Percentiles rank a stretch among this genome's conserved stretches.
Conservation (phyloP, 1,139 yeast species). For the Yamadazyma jaroonii region DNA sequence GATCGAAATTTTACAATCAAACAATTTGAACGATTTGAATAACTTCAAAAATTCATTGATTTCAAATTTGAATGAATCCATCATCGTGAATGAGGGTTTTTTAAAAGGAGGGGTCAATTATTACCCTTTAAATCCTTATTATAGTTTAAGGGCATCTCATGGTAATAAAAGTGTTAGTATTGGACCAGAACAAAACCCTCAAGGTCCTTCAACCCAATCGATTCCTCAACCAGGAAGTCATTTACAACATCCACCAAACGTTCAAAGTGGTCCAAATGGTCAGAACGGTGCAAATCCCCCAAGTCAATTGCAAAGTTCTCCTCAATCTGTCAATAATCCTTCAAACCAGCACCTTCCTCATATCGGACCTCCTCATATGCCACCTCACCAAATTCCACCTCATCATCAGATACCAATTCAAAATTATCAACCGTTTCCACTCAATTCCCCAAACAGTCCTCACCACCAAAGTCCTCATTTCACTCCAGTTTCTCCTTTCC, state of each 20-base stretch:
- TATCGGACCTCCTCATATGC: not conserved
- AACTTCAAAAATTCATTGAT: slow-evolving; percentile 13
- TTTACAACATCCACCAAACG: no score
- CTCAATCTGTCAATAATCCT: slow-evolving; percentile 1
- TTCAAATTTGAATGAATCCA: slow-evolving; percentile 12
- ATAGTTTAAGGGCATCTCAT: slow-evolving; percentile 11
- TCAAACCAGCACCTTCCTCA: not conserved
- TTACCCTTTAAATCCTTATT: slow-evolving; percentile 38
- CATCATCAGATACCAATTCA: not conserved
- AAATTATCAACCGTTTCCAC: slow-evolving; percentile 3
- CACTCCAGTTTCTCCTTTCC: slow-evolving; percentile 13
- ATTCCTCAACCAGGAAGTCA: no score
- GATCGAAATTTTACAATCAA: slow-evolving; percentile 14
- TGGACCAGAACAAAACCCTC: slow-evolving; percentile 5
- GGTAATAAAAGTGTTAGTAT: slow-evolving; percentile 6
- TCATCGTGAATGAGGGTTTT: slow-evolving; percentile 12
- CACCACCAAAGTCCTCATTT: slow-evolving; percentile 15
- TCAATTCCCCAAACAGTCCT: not conserved
- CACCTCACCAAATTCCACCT: slow-evolving; percentile 1
- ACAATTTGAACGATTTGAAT: slow-evolving; percentile 12
- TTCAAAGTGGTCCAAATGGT: no score
- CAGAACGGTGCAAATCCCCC: not conserved
- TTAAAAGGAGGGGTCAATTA: slow-evolving; percentile 21
- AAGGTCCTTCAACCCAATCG: not conserved
- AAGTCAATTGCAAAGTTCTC: slow-evolving; percentile 3